Evolutionary conservation across 805 yeast species (phyloP).

Genomic region (Wickerhamomyces alni): DNA sequence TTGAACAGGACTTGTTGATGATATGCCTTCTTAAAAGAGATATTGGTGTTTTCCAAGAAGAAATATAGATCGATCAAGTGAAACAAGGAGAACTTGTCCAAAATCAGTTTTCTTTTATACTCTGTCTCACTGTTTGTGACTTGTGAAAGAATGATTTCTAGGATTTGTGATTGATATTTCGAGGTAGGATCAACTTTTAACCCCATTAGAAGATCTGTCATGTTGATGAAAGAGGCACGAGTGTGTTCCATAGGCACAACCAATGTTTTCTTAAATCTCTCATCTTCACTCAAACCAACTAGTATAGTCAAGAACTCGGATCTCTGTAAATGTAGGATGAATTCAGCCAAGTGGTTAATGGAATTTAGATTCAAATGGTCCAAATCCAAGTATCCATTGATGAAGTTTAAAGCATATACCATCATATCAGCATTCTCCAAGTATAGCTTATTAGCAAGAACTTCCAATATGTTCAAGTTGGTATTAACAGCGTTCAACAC

Average conservation of each 20-base stretch:
- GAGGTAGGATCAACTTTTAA: conserved; percentile 14
- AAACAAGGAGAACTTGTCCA: conserved; percentile 40
- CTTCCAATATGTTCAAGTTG: conserved; percentile 11
- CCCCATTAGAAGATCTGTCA: conserved; percentile 10
- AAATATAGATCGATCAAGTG: conserved; percentile 48
- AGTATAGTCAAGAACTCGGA: conserved; percentile 40
- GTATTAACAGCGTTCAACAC: conserved; percentile 14
- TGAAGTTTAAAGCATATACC: conserved; percentile 14
- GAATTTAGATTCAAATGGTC: conserved; percentile 17
- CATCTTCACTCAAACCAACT: conserved; percentile 34
- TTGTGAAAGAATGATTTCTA: conserved; percentile 4
- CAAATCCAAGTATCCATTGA: conserved; percentile 15
- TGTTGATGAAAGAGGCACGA: conserved; percentile 5
- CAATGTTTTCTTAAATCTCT: conserved; percentile 8
- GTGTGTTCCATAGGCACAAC: conserved; percentile 8
- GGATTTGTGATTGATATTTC: conserved; percentile 13
- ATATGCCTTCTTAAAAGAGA: conserved; percentile 54
- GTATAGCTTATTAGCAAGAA: conserved; percentile 13
- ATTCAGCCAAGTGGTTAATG: conserved; percentile 29
- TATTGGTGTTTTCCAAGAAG: conserved; percentile 50
- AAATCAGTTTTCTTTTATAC: conserved; percentile 27
- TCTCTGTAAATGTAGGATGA: conserved; percentile 41
- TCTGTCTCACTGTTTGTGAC: conserved; percentile 13
- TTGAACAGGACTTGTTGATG: conserved; percentile 64
- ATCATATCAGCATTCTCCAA: conserved; percentile 20